phyloP scores from a whole-genome alignment of 306 rosid species.

The Heteromeles arbutifolia region DNA sequence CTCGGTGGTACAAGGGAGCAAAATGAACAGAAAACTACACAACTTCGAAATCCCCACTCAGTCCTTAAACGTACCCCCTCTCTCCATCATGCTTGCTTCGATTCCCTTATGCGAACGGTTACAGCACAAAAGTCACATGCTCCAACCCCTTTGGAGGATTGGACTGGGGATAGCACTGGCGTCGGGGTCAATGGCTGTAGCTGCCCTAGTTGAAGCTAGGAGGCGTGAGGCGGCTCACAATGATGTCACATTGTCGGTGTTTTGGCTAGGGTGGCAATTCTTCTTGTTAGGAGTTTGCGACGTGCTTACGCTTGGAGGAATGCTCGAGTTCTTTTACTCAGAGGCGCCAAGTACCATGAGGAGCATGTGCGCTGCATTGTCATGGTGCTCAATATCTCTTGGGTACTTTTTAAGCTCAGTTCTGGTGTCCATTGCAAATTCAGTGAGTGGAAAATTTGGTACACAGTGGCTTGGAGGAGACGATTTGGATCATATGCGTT shows the following conservation, averaged over 20 bases:
- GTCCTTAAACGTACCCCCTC: conserved; percentile 19
- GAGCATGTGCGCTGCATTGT: conserved; percentile 30
- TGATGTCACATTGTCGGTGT: conserved; percentile 14
- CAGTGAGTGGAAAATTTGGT: conserved; percentile 24
- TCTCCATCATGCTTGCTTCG: conserved; percentile 14
- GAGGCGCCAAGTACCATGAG: conserved; percentile 39
- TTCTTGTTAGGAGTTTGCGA: conserved; percentile 25
- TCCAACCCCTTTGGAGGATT: conserved; percentile 25
- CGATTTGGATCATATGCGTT: conserved; percentile 22
- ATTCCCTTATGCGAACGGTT: conserved; percentile 19
- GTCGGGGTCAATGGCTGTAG: conserved; percentile 24
- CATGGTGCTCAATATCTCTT: conserved; percentile 36
- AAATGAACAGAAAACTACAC: conserved; percentile 23
- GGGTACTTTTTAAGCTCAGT: conserved; percentile 32
- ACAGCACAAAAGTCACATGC: neutral
- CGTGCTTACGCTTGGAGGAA: conserved; percentile 29
- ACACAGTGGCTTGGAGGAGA: conserved; percentile 30
- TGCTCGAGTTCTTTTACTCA: conserved; percentile 40
- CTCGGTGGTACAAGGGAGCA: conserved; percentile 34
- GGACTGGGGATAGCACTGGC: conserved; percentile 28
- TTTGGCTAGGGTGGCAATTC: conserved; percentile 31
- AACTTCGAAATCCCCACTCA: conserved; percentile 28
- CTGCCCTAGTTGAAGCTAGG: conserved; percentile 29
- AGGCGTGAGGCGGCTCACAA: conserved; percentile 15
- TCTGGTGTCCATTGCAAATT: conserved; percentile 23